Conservation (phyloP, 1,284 basidiomycete species). For the Apiotrichum gracile region DNA sequence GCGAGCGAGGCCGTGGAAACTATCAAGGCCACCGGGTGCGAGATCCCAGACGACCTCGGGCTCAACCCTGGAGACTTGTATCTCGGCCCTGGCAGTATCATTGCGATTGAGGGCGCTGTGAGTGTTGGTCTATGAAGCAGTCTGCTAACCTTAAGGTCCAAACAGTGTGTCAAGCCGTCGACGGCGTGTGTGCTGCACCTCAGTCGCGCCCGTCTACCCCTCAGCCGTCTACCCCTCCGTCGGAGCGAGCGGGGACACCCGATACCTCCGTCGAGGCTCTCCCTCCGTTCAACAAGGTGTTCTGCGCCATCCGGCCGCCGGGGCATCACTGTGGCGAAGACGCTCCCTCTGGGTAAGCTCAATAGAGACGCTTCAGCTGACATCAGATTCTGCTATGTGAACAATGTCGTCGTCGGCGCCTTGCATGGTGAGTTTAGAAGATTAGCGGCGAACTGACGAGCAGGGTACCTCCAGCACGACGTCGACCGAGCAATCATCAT, state of each 20-base stretch:
- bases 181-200: conserved; percentile 52
- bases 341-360: conserved; percentile 63
- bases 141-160: conserved; percentile 48
- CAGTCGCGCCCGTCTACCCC: conserved; percentile 17
- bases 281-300: conserved; percentile 53
- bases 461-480: conserved; percentile 73
- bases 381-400: conserved; percentile 74
- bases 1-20: conserved; percentile 60
- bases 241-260: conserved; percentile 2
- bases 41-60: conserved; percentile 67
- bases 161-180: conserved; percentile 79
- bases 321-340: conserved; percentile 89
- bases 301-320: conserved; percentile 78
- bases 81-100: conserved; percentile 53
- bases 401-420: conserved; percentile 84
- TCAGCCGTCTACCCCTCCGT: background rate
- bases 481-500: conserved; percentile 77
- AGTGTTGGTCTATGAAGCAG: conserved; percentile 52
- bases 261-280: conserved; percentile 16
- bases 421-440: conserved; percentile 63
- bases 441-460: background rate
- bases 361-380: background rate
- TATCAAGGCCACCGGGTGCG: conserved; percentile 61
- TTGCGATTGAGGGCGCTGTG: conserved; percentile 42
- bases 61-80: conserved; percentile 72